A percentile compares a stretch with the other conserved stretches of the same genome.
Evolutionary conservation across 2,329 filamentous ascomycete genomes (phyloP).

Genomic region (Aureobasidium uvarum): DNA sequence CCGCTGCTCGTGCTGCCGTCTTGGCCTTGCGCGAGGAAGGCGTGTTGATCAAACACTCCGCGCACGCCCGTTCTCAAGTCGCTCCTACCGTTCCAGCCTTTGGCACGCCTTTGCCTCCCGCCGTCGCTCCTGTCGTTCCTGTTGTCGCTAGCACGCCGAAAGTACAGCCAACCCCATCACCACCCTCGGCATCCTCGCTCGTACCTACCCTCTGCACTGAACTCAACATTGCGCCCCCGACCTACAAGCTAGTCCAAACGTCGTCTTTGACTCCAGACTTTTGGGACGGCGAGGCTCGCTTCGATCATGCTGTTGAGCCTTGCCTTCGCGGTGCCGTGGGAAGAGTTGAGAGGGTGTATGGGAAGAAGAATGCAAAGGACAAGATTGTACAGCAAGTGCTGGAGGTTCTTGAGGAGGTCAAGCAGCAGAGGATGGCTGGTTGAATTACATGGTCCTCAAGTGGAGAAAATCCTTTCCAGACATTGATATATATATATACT

Average conservation of each 20-base stretch:
- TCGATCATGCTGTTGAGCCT: slow-evolving; percentile 9
- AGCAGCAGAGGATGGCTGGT: slow-evolving; percentile 11
- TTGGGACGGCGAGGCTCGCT: slow-evolving; percentile 13
- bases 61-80: background rate
- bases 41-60: background rate
- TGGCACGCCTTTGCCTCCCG: background rate
- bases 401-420: background rate
- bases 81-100: slow-evolving; percentile 15
- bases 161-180: background rate
- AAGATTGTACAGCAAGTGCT: background rate
- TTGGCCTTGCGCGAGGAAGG: slow-evolving; percentile 1
- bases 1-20: slow-evolving; percentile 21
- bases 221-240: slow-evolving; percentile 10
- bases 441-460: background rate
- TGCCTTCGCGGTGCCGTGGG: slow-evolving; percentile 10
- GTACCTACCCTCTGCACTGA: background rate
- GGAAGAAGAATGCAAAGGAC: slow-evolving; percentile 17
- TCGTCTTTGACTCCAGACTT: slow-evolving; percentile 1
- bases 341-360: slow-evolving; percentile 8
- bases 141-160: background rate
- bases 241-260: background rate
- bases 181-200: background rate
- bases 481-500: background rate
- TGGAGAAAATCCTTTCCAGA: background rate
- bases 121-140: background rate